These are phyloP conservation scores for Naganishia friedmannii DNA, from an alignment of 768 basidiomycete genomes.

Conservation along the genomic window DNA sequence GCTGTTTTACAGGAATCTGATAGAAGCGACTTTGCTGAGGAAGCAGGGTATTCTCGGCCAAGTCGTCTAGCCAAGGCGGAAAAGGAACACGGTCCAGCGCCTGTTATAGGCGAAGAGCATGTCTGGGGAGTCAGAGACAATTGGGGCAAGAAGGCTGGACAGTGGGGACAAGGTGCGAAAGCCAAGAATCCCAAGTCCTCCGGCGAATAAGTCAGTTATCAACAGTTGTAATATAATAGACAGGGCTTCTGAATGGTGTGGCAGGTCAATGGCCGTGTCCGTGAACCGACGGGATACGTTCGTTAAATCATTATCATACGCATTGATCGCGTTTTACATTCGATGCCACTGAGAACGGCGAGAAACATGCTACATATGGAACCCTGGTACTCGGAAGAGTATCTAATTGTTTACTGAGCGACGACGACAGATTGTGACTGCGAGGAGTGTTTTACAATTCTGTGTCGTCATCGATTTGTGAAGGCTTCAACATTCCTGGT, in stretches of 20 bases:
- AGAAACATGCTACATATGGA: slow-evolving; percentile 18
- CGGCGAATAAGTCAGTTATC: slow-evolving; percentile 3
- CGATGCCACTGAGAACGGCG: not conserved
- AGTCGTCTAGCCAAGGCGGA: slow-evolving; percentile 22
- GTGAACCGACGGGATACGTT: not conserved
- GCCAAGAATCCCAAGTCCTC: slow-evolving; percentile 28
- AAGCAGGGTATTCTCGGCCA: slow-evolving; percentile 45
- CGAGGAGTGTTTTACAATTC: slow-evolving; percentile 54
- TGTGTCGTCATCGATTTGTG: slow-evolving; percentile 80
- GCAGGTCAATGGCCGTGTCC: not conserved
- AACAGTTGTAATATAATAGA: not conserved
- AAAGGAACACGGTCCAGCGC: slow-evolving; percentile 31
- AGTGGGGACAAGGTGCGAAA: slow-evolving; percentile 49
- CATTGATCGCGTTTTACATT: slow-evolving; percentile 3
- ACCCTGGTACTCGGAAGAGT: not conserved
- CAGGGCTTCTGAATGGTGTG: not conserved
- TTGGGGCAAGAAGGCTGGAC: slow-evolving; percentile 50
- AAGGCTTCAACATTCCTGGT: slow-evolving; percentile 96
- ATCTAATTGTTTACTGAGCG: not conserved
- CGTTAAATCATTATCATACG: slow-evolving; percentile 20
- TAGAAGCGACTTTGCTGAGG: slow-evolving; percentile 42
- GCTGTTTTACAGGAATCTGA: not conserved
- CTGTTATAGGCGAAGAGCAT: slow-evolving; percentile 45
- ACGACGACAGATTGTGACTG: not conserved
- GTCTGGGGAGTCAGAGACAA: slow-evolving; percentile 51